Base-by-base conservation (phyloP, 371 early-diverging fungal genomes). In the Mortierella sp. region DNA sequence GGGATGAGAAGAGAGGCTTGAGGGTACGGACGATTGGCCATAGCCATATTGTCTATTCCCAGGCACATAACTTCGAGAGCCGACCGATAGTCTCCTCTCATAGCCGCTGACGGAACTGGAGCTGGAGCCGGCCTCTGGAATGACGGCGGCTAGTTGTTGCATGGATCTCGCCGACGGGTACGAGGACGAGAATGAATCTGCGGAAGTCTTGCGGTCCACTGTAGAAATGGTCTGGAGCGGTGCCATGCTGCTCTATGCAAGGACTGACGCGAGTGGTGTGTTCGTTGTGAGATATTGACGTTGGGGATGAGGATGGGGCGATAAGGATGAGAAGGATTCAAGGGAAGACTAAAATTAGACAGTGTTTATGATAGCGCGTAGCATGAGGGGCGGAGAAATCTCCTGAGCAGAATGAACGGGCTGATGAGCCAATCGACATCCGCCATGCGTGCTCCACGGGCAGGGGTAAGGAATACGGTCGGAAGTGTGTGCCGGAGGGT, bases 1-100 rank as follows among this genome's bases (percentile, higher is more conserved):
- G 47, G 52, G 39, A 50, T 41, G 44, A 26, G 43, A n/a, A 17
- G 49, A 44, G 39, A 50, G 51, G n/a, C 41, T 19, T 15, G 44
- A 28, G n/a, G 23, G 56, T 2, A 48, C 47, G 21, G 42, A 64
- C 32, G 34, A 37, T 21, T n/a, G 49, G 6, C 31, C 49, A 17
- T 34, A 24, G 37, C 34, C 47, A n/a, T 31, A 32, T 19, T 21
- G 42, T 47, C 43, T 42, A 55, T 55, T 54, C 8, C 27, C 2
- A 1, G 46, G 34, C 24, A 41, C 32, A 21, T n/a, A 34, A 30
- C 34, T 46, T 7, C 15, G 9, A 15, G 65, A 64, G n/a, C 66
- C 66, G 6, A 54, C 58, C 4, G 66, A 65, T 27, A 59, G 58
- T 27, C 66, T 50, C 31, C 66, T 65, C 11, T 64, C 57, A 12